Evolutionary conservation across 805 yeast genomes (phyloP), one percentile per base, ranked within the genome.

Genomic region (Henningerozyma blattae): DNA sequence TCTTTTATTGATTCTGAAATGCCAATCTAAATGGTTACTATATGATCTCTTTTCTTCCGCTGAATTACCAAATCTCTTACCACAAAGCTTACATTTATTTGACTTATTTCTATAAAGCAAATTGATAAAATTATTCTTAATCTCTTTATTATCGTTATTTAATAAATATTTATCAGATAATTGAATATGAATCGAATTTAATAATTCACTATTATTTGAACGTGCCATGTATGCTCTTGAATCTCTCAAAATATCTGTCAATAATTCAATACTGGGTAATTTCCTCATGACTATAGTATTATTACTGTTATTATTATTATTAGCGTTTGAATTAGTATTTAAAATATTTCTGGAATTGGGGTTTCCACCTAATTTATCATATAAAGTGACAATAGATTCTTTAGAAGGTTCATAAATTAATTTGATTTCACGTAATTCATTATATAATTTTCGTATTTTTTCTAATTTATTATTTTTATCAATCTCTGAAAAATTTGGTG

Each of bases 21-120:
- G 97, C 96, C 96, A 89, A 56, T 89, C 98, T 43, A 85, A 61
- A 58, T 91, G 98, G 14, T 72, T 65, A 33, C 77, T 71, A 38
- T 70, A 70, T 31, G 59, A 58, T 5, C 57, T 56, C 26, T 57
- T 59, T 13, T 85, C 93, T 31, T 65, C 70, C 2, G 57, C 61
- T 24, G 76, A 71, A 34, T 70, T 68, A 3, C 72, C 65, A 52
- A 85, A 91, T 42, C 99, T 61, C 53, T 83, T 83, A 17, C 96
- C 93, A 61, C 98, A 91, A 15, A 77, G 75, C 13, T 82, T 72
- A 62, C 98, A 91, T 56, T 85, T 89, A 41, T 80, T 71, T 3
- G 91, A 75, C 46, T 77, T 72, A 28, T 45, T 48, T 35, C 56
- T 46, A 40, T 50, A 55, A 31, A 52, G 36, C 18, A 48, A 37